Conservation (phyloP, 1,284 basidiomycete genomes). For the Thecaphora thlaspeos region DNA sequence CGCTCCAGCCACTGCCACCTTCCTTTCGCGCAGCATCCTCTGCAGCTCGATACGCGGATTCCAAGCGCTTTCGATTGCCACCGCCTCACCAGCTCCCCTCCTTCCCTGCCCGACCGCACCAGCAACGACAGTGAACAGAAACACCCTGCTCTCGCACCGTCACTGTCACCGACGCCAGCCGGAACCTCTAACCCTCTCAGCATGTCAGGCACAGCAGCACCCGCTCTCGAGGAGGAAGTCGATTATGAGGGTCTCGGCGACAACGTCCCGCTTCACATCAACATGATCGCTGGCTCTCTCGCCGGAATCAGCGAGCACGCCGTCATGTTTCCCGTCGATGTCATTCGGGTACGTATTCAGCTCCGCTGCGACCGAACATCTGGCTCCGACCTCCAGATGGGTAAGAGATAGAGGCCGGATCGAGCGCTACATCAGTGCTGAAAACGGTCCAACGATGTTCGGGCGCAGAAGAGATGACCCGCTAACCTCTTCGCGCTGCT, state of each 20-base stretch:
- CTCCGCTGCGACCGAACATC: too few relatives aligned
- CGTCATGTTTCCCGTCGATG: conserved; percentile 97
- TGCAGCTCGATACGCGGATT: not conserved
- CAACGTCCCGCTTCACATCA: conserved; percentile 63
- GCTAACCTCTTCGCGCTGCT: too few relatives aligned
- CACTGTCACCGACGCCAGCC: too few relatives aligned
- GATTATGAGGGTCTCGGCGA: conserved; percentile 55
- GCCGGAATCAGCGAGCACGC: conserved; percentile 99
- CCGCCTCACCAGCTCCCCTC: too few relatives aligned
- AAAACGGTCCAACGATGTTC: too few relatives aligned
- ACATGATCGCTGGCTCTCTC: conserved; percentile 95
- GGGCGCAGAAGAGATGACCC: too few relatives aligned
- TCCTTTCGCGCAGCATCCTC: not conserved
- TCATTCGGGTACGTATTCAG: conserved; percentile 87
- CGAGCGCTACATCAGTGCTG: too few relatives aligned
- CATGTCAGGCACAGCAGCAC: conserved; percentile 32
- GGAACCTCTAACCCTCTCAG: not conserved
- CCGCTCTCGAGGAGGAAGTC: conserved; percentile 46
- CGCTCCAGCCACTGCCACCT: not conserved
- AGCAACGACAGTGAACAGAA: too few relatives aligned
- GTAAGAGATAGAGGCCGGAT: too few relatives aligned
- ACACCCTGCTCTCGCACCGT: conserved; percentile 2
- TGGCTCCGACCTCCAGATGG: too few relatives aligned
- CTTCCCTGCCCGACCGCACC: too few relatives aligned
- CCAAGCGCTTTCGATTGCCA: too few relatives aligned